phyloP scores from a whole-genome alignment of 73 alveolate genomes.

The Paraurostyla sp. region DNA sequence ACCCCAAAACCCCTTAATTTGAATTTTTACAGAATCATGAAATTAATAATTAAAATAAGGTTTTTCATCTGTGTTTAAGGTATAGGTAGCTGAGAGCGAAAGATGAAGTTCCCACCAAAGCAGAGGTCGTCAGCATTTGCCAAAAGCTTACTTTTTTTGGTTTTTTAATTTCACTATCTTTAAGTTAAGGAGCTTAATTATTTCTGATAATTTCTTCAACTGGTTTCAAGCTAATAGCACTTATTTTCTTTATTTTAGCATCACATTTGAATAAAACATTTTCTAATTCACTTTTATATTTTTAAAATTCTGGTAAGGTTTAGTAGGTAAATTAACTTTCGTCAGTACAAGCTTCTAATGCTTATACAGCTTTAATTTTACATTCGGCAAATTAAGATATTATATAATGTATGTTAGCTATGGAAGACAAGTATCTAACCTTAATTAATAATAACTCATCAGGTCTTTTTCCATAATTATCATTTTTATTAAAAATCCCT shows the following conservation, averaged over 20 bases:
- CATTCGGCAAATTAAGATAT: not conserved
- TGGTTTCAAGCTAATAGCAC: not conserved
- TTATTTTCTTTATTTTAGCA: not conserved
- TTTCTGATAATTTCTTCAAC: not conserved
- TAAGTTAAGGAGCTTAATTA: too few relatives aligned
- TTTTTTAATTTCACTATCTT: too few relatives aligned
- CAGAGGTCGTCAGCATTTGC: too few relatives aligned
- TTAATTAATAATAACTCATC: constrained; percentile 20
- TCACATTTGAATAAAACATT: not conserved
- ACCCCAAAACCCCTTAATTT: too few relatives aligned
- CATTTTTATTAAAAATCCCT: not conserved
- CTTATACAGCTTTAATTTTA: not conserved
- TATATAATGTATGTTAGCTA: not conserved
- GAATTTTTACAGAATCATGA: too few relatives aligned
- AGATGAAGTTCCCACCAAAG: too few relatives aligned
- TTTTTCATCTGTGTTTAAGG: too few relatives aligned
- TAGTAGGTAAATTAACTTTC: not conserved
- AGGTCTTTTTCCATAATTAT: constrained; percentile 9
- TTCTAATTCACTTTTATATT: not conserved
- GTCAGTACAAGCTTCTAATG: not conserved
- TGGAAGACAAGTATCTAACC: not conserved
- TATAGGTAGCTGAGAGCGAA: too few relatives aligned
- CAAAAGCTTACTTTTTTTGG: too few relatives aligned
- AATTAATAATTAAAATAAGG: too few relatives aligned
- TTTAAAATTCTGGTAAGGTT: not conserved